Evolutionary conservation across 2,329 filamentous ascomycete genomes (phyloP).

Genomic region (Alternaria sp.): DNA sequence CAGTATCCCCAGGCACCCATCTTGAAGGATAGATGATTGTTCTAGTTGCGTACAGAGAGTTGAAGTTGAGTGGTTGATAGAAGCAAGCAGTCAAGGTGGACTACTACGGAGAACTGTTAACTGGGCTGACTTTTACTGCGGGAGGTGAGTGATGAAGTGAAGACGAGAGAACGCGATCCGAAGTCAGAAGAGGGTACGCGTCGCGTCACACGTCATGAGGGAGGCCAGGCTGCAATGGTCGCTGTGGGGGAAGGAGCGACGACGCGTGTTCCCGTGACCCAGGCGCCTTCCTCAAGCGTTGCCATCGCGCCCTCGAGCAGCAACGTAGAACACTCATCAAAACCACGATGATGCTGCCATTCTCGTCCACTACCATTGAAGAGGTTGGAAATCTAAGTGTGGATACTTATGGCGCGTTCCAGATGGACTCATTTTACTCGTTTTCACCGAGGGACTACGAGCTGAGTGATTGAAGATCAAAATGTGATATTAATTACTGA

Average conservation of each 20-base stretch:
- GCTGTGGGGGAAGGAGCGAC: not conserved
- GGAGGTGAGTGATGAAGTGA: not conserved
- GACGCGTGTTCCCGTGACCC: not conserved
- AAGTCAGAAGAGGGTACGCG: not conserved
- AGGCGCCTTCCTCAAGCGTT: not conserved
- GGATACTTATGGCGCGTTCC: not conserved
- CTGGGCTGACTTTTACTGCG: not conserved
- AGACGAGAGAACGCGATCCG: not conserved
- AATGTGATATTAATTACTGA: not conserved
- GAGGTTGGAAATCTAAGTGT: too few relatives aligned
- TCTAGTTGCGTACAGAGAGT: too few relatives aligned
- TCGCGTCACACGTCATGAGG: not conserved
- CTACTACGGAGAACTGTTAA: not conserved
- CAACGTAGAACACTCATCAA: not conserved
- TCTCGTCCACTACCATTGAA: too few relatives aligned
- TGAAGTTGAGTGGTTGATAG: too few relatives aligned
- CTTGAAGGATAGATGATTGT: not conserved
- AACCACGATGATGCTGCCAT: too few relatives aligned
- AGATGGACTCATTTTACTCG: not conserved
- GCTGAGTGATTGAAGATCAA: not conserved
- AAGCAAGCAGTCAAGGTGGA: not conserved
- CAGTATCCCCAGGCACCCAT: constrained; percentile 27
- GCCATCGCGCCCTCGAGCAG: not conserved
- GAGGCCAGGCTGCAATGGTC: not conserved
- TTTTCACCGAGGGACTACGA: not conserved